Percentiles rank a stretch among this genome's conserved stretches.
These are phyloP conservation scores for Phytophthora pinifolia DNA, from an alignment of 352 stramenopile species.

Conservation along the genomic window DNA sequence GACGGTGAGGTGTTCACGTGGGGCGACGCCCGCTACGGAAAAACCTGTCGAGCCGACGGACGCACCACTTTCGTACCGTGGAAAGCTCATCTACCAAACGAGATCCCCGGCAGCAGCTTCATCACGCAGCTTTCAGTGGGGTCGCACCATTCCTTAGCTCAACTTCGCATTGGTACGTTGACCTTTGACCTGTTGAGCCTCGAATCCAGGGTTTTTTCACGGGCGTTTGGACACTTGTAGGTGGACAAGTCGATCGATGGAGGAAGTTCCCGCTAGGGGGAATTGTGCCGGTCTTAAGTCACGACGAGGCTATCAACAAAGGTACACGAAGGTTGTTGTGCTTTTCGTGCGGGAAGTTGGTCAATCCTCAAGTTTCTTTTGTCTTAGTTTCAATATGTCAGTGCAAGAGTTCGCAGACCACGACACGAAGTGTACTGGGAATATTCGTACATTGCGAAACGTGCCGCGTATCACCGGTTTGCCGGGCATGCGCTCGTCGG, in stretches of 20 bases:
- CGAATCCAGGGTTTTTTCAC: background rate
- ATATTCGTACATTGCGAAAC: constrained; percentile 52
- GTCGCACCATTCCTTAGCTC: constrained; percentile 49
- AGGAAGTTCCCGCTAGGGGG: constrained; percentile 51
- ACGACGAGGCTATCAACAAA: constrained; percentile 19
- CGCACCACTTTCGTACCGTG: constrained; percentile 70
- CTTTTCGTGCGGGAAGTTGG: background rate
- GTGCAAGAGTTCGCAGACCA: constrained; percentile 46
- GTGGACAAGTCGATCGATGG: constrained; percentile 57
- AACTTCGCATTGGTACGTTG: constrained; percentile 48
- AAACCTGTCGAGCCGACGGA: constrained; percentile 40
- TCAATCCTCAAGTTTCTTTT: constrained; percentile 3
- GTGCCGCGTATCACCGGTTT: constrained; percentile 45
- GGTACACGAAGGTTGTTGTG: background rate
- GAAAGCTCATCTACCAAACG: constrained; percentile 30
- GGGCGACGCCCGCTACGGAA: constrained; percentile 56
- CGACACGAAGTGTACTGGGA: constrained; percentile 27
- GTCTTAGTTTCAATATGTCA: constrained; percentile 18
- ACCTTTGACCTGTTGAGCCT: background rate
- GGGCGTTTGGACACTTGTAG: too few species aligned
- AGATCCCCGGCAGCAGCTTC: constrained; percentile 33
- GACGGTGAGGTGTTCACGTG: constrained; percentile 69
- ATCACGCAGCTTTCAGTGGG: constrained; percentile 63
- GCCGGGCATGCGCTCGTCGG: constrained; percentile 46
- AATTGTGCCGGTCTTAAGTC: constrained; percentile 23